phyloP scores from a whole-genome alignment of 768 basidiomycete genomes.

The Kwoniella dendrophila region DNA sequence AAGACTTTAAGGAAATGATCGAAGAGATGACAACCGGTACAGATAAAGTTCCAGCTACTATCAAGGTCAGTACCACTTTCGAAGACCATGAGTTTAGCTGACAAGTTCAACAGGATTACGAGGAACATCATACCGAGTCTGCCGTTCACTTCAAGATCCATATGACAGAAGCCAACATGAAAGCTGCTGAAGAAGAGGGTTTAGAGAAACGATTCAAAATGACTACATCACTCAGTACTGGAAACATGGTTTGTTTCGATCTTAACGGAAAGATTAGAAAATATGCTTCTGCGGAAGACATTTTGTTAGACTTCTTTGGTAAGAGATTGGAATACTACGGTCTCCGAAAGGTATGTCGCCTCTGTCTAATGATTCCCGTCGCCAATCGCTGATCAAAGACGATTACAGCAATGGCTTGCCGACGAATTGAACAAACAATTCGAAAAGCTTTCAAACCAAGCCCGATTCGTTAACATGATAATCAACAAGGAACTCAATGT shows the following conservation, averaged over 20 bases:
- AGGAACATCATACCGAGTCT: slow-evolving; percentile 91
- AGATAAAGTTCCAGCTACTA: slow-evolving; percentile 73
- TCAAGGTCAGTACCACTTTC: slow-evolving; percentile 65
- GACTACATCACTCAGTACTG: slow-evolving; percentile 76
- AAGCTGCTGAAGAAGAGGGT: slow-evolving; percentile 87
- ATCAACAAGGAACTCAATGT: slow-evolving; percentile 78
- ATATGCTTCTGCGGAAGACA: slow-evolving; percentile 84
- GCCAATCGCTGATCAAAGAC: not conserved
- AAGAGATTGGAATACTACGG: slow-evolving; percentile 86
- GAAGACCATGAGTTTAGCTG: too few relatives aligned
- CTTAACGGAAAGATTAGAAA: slow-evolving; percentile 93
- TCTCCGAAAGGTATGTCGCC: slow-evolving; percentile 77
- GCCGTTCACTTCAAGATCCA: slow-evolving; percentile 85
- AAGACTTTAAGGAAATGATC: slow-evolving; percentile 85
- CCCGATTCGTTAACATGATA: slow-evolving; percentile 96
- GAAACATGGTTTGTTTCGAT: slow-evolving; percentile 99
- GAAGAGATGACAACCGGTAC: slow-evolving; percentile 77
- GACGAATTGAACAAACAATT: slow-evolving; percentile 76
- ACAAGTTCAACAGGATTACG: slow-evolving; percentile 74
- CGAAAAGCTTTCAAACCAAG: slow-evolving; percentile 89
- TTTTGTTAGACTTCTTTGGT: slow-evolving; percentile 90
- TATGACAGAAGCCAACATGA: slow-evolving; percentile 76
- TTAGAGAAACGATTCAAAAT: slow-evolving; percentile 90
- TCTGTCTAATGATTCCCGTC: not conserved
- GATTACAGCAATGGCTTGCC: slow-evolving; percentile 77